These are phyloP conservation scores for Calonectria naviculata DNA, from an alignment of 2,329 filamentous ascomycete species.

Conservation along the genomic window DNA sequence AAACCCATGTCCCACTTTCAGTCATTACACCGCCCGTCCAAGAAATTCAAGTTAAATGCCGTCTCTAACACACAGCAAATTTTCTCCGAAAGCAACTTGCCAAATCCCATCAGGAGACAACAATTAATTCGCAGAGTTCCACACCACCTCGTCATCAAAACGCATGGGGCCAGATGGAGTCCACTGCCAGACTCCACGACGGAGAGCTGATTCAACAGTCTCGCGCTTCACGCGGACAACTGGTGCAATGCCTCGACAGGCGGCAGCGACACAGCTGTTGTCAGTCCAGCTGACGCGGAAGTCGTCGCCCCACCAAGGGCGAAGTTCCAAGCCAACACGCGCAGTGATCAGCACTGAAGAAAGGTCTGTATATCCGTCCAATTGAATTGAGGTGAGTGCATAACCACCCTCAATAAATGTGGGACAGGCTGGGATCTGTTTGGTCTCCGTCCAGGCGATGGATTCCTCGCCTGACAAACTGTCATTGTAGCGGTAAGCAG, in stretches of 20 bases:
- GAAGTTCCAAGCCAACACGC: constrained; percentile 50
- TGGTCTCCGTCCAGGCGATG: constrained; percentile 53
- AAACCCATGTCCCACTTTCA: constrained; percentile 42
- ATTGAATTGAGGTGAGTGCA: constrained; percentile 46
- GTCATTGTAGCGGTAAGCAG: constrained; percentile 52
- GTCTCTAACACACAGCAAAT: constrained; percentile 45
- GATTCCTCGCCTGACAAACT: constrained; percentile 47
- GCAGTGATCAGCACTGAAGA: constrained; percentile 52
- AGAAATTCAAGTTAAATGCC: constrained; percentile 49
- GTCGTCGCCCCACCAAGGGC: constrained; percentile 56
- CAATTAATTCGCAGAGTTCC: constrained; percentile 43
- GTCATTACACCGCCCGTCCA: constrained; percentile 47
- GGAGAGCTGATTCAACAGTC: constrained; percentile 43
- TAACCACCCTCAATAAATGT: constrained; percentile 47
- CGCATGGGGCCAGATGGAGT: constrained; percentile 44
- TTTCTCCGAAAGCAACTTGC: constrained; percentile 37
- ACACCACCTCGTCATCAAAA: constrained; percentile 45
- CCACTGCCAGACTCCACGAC: constrained; percentile 49
- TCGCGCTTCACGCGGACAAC: constrained; percentile 46
- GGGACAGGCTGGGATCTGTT: constrained; percentile 51
- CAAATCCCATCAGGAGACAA: constrained; percentile 32
- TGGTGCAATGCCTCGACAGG: constrained; percentile 44
- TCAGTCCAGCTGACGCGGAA: constrained; percentile 54
- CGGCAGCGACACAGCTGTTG: constrained; percentile 52
- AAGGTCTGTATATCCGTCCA: constrained; percentile 52